Evolutionary conservation across 176 grass and related monocot genomes (phyloP), one percentile per base, ranked within the genome.

Genomic region (Panicum miliaceum): DNA sequence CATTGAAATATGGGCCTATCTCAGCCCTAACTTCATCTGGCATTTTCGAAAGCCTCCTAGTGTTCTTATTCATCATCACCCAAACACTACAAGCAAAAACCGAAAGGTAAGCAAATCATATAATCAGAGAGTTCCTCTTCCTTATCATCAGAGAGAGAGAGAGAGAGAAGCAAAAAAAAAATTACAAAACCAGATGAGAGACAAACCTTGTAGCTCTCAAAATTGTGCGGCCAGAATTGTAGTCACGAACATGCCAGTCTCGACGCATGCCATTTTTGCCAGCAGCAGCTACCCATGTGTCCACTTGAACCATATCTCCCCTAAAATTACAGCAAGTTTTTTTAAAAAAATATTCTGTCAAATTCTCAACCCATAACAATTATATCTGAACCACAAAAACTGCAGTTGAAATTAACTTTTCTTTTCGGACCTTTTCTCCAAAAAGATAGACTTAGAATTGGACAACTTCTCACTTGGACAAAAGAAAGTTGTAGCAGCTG

Each of bases 211-310:
- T 96, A 61, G 93, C 97, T 84, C 88, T 88, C 81, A 99, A 85
- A 42, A 99, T 92, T 57, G 97, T 99, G 73, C 87, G 69, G 4
- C 96, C 91, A 29, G 96, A 86, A 74, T 92, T 93, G 65, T 88
- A 94, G 70, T 99, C 97, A 16, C 88, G 81, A 62, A 94, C 90
- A 90, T 96, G 91, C 97, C 97, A 99, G 82, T 99, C 97, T 85
- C 97, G 91, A 68, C 91, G 93, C 97, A 99, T 99, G 54, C 97
- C 93, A 75, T 99, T 99, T 94, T 99, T 99, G 15, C 97, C 97
- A 52, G 93, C 94, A 64, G 90, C 81, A 89, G 87, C 89, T 61
- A 99, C 97, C 97, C 97, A 99, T 68, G 97, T 94, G 82, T 99
- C 97, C 73, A 96, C 88, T 91, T 99, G 81, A 78, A 99, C 91